phyloP scores from a whole-genome alignment of 805 yeast species.

The Spathaspora arborariae region DNA sequence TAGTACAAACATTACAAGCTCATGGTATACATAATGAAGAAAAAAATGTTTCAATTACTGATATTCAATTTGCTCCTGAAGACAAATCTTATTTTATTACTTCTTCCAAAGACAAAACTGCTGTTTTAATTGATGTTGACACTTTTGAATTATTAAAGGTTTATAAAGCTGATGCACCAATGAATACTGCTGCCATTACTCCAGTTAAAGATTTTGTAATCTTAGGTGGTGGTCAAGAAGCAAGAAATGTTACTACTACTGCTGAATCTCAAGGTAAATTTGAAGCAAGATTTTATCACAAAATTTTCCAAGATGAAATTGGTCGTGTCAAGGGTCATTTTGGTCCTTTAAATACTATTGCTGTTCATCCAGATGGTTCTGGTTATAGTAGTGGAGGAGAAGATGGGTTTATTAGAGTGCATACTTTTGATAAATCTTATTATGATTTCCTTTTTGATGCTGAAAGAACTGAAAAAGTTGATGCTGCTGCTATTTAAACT shows the following conservation, averaged over 20 bases:
- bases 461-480: constrained; percentile 68
- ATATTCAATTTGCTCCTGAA: constrained; percentile 76
- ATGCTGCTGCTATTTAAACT: constrained; percentile 24
- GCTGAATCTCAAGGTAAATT: constrained; percentile 90
- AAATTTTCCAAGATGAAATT: constrained; percentile 90
- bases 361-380: constrained; percentile 90
- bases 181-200: constrained; percentile 93
- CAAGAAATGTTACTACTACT: constrained; percentile 97
- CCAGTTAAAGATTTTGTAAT: constrained; percentile 89
- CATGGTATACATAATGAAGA: constrained; percentile 65
- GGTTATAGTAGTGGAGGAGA: constrained; percentile 97
- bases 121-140: constrained; percentile 75
- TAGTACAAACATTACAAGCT: constrained; percentile 51
- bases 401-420: constrained; percentile 95
- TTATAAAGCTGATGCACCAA: constrained; percentile 84
- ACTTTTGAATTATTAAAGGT: constrained; percentile 67
- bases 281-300: constrained; percentile 94
- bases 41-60: constrained; percentile 55
- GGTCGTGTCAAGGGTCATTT: constrained; percentile 98
- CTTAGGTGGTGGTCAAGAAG: constrained; percentile 99
- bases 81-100: constrained; percentile 90
- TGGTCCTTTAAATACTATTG: constrained; percentile 95
- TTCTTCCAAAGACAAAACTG: constrained; percentile 86
- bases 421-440: constrained; percentile 87
- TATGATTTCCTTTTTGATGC: constrained; percentile 91